Evolutionary conservation across 331 rosid species (phyloP), one percentile per base, ranked within the genome.

Genomic region (Pyracantha coccinea): DNA sequence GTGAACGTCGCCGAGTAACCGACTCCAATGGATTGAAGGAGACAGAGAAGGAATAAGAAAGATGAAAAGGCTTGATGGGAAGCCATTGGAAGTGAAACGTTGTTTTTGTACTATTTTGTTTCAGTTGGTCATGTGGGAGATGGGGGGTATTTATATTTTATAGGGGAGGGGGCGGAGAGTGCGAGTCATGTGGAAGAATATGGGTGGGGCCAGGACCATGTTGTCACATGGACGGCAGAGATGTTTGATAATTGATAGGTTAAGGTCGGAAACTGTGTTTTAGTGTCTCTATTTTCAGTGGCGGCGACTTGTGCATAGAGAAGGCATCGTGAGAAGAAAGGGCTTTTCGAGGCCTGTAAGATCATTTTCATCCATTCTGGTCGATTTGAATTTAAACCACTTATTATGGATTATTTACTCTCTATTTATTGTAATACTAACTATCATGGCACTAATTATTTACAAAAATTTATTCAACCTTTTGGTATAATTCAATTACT

Each of bases 1-100:
- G 94, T 88, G 77, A 93, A 93, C 52, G 96, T 88, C 1, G 98
- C 79, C 41, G 91, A 80, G 80, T 80, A 44, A 0, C 79, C 89
- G 69, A 85, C 92, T 87, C 84, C 25, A 61, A 73, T 60, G 60
- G 65, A 60, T 31, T 27, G 77, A 19, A 60, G 17, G 45, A 73
- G 11, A 35, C 45, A 60, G 20, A 73, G 47, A 61, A 58, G 13
- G 31, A 41, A 15, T 11, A 73, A 4, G n/a, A 73, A 21, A 10
- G 27, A 11, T n/a, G 77, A 44, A 8, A 60, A 24, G 2, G 19
- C 13, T 25, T n/a, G 45, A 60, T 15, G 53, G 27, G 25, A 60
- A 73, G 69, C 69, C 77, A 73, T 73, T 25, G 69, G 35, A 35
- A 35, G 23, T 19, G 44, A 24, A n/a, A 24, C 19, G 13, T 0